Percentiles rank a stretch among this genome's conserved stretches.
These are phyloP conservation scores for Saposhnikovia divaricata DNA, from an alignment of 129 eudicot genomes.

Conservation along the genomic window DNA sequence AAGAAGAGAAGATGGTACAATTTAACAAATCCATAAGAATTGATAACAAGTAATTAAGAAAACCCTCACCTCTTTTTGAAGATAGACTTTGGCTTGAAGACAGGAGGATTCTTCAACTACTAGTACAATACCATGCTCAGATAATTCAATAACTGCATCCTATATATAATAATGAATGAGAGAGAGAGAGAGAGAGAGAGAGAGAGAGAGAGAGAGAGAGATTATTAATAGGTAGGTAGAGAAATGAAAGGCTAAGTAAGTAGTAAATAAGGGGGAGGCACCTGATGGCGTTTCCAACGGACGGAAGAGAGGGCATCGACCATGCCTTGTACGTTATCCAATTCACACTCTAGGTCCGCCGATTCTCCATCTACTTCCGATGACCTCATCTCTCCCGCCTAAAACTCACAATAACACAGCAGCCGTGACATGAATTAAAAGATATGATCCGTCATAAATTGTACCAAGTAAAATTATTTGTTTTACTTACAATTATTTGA, in stretches of 20 bases:
- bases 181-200: no score
- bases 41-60: no score
- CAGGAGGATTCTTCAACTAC: slow-evolving; percentile 89
- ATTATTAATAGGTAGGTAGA: not conserved
- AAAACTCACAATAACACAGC: no score
- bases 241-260: slow-evolving; percentile 14
- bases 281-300: slow-evolving; percentile 97
- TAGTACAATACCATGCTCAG: slow-evolving; percentile 86
- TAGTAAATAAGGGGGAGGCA: not conserved
- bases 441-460: no score
- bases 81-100: slow-evolving; percentile 96
- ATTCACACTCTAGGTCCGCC: slow-evolving; percentile 63
- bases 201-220: no score
- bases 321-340: slow-evolving; percentile 91
- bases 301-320: slow-evolving; percentile 92
- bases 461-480: no score
- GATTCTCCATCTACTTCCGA: slow-evolving; percentile 46
- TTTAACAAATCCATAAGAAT: not conserved
- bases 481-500: no score
- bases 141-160: slow-evolving; percentile 83
- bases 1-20: not conserved
- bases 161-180: no score
- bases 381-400: slow-evolving; percentile 34
- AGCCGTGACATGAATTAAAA: no score
- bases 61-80: slow-evolving; percentile 57